phyloP scores from a whole-genome alignment of 2,329 filamentous ascomycete species.

The Metarhizium rileyi region DNA sequence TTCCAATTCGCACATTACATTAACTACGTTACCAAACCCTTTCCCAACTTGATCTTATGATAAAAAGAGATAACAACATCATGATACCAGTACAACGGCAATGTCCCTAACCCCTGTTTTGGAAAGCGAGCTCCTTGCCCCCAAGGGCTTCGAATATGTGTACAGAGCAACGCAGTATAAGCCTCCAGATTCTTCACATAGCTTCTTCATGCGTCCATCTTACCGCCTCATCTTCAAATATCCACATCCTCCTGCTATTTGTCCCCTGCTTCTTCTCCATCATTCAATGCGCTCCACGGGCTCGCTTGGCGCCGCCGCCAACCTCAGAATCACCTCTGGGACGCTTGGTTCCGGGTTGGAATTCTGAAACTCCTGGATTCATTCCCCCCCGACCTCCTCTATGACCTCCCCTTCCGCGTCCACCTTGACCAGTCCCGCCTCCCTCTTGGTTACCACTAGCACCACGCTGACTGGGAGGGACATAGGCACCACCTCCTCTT shows the following conservation, averaged over 20 bases:
- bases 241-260: background rate
- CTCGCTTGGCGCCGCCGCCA: constrained; percentile 32
- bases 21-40: no score
- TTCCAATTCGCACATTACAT: no score
- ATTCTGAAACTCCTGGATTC: constrained; percentile 44
- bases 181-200: background rate
- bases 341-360: constrained; percentile 48
- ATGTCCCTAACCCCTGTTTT: background rate
- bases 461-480: constrained; percentile 27
- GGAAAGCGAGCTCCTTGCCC: background rate
- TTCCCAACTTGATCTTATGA: background rate
- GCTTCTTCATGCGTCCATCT: background rate
- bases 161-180: background rate
- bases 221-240: background rate
- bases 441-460: constrained; percentile 26
- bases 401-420: constrained; percentile 31
- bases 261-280: background rate
- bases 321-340: constrained; percentile 42
- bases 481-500: constrained; percentile 27
- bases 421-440: constrained; percentile 19
- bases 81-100: background rate
- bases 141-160: background rate
- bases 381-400: constrained; percentile 32
- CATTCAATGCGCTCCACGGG: constrained; percentile 28
- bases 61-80: background rate